phyloP scores from a whole-genome alignment of 345 rosid species.

The Syzygium aromaticum region DNA sequence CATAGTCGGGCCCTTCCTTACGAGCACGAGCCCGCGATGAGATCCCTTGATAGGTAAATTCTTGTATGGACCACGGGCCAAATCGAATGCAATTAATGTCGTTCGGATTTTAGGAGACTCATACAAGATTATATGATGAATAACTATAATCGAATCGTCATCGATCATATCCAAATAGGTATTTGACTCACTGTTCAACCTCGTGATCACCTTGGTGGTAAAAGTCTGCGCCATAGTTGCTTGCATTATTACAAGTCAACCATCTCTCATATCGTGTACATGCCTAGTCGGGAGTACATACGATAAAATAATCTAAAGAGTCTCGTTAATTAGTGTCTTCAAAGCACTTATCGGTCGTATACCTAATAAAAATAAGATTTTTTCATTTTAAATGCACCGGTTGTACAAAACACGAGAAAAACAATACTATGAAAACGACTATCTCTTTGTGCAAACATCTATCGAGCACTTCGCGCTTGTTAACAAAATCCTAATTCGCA shows the following conservation, averaged over 20 bases:
- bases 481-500: neutral
- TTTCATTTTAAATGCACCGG: neutral
- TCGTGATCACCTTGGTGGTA: accelerated
- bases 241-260: neutral
- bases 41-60: neutral
- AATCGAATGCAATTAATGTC: neutral
- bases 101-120: neutral
- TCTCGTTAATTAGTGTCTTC: neutral
- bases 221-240: neutral
- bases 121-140: accelerated
- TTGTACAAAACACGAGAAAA: neutral
- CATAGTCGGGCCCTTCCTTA: neutral
- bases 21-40: neutral
- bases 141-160: accelerated
- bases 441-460: too few relatives aligned
- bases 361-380: neutral
- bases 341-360: neutral
- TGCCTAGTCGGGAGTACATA: accelerated
- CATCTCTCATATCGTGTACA: neutral
- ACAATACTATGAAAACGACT: neutral
- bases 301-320: neutral
- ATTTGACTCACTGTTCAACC: neutral
- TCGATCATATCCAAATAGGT: neutral
- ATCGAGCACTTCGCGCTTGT: too few relatives aligned
- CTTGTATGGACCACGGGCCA: neutral